phyloP scores from a whole-genome alignment of 495 filamentous ascomycete species.

The Penicillium bialowiezense region DNA sequence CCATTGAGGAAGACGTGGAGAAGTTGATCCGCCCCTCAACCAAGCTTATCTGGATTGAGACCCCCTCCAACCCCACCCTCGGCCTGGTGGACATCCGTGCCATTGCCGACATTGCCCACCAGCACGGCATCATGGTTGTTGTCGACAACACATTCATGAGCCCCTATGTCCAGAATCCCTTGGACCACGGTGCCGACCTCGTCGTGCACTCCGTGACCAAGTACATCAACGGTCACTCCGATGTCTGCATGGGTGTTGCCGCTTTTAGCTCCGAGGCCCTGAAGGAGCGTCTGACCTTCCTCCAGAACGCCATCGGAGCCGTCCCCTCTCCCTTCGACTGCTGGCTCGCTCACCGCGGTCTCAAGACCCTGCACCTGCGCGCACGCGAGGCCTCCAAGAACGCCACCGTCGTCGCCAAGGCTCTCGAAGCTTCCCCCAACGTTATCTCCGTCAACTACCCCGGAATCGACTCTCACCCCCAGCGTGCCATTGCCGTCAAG shows the following conservation, averaged over 20 bases:
- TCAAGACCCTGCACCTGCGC: conserved; percentile 95
- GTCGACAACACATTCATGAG: conserved; percentile 98
- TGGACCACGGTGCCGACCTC: conserved; percentile 93
- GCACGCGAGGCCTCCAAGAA: conserved; percentile 81
- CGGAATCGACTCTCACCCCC: conserved; percentile 79
- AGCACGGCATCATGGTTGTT: conserved; percentile 87
- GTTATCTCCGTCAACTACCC: conserved; percentile 94
- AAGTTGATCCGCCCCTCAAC: conserved; percentile 84
- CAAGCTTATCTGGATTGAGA: conserved; percentile 97
- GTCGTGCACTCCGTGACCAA: conserved; percentile 99
- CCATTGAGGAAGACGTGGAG: conserved; percentile 82
- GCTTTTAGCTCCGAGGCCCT: conserved; percentile 89
- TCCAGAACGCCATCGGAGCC: conserved; percentile 96
- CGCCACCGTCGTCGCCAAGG: conserved; percentile 70
- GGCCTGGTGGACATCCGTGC: conserved; percentile 86
- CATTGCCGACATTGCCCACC: conserved; percentile 77
- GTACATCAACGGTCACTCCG: conserved; percentile 97
- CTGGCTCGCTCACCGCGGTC: conserved; percentile 97
- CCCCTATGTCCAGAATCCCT: conserved; percentile 93
- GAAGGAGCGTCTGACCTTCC: conserved; percentile 74
- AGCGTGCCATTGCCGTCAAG: conserved; percentile 77
- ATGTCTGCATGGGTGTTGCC: conserved; percentile 96
- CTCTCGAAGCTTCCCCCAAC: conserved; percentile 75
- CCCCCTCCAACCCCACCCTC: conserved; percentile 90
- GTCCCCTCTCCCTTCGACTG: conserved; percentile 93